Percentiles rank a stretch among this genome's conserved stretches.
phyloP scores from a whole-genome alignment of 768 basidiomycete genomes.

The Boletellus emodensis region DNA sequence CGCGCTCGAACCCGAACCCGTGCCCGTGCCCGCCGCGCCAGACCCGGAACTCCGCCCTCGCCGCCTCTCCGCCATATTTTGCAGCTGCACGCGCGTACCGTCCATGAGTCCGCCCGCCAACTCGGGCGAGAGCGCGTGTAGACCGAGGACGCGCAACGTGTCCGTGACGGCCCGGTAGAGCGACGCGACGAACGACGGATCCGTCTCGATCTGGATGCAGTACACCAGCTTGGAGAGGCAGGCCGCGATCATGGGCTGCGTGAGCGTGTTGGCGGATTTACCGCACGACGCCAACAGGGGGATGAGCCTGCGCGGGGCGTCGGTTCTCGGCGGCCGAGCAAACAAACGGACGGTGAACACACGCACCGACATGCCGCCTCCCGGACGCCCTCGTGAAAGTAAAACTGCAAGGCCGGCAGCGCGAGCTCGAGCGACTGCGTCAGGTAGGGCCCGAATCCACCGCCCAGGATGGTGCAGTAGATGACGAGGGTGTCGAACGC shows the following conservation, averaged over 20 bases:
- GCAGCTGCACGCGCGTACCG: slow-evolving; percentile 69
- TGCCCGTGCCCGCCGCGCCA: neutral
- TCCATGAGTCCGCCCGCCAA: slow-evolving; percentile 55
- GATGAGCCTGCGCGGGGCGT: slow-evolving; percentile 46
- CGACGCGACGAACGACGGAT: slow-evolving; percentile 73
- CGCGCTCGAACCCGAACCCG: no score
- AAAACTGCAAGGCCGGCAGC: slow-evolving; percentile 66
- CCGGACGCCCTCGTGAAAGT: slow-evolving; percentile 81
- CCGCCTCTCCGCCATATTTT: slow-evolving; percentile 62
- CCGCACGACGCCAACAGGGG: slow-evolving; percentile 70
- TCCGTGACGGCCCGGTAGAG: slow-evolving; percentile 70
- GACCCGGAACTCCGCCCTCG: slow-evolving; percentile 41
- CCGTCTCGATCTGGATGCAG: slow-evolving; percentile 63
- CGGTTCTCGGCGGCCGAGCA: neutral
- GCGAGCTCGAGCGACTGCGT: slow-evolving; percentile 68
- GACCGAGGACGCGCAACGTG: slow-evolving; percentile 55
- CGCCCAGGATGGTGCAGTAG: slow-evolving; percentile 65
- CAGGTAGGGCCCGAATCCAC: slow-evolving; percentile 69
- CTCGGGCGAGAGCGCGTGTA: slow-evolving; percentile 49
- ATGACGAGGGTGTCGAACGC: slow-evolving; percentile 86
- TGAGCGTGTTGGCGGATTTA: slow-evolving; percentile 60
- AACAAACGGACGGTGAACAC: no score
- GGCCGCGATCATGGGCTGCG: slow-evolving; percentile 63
- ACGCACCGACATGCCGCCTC: slow-evolving; percentile 72
- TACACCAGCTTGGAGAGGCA: slow-evolving; percentile 63